A percentile compares a stretch with the other conserved stretches of the same genome.
phyloP scores from a whole-genome alignment of 768 basidiomycete genomes.

The Leccinum boreale region DNA sequence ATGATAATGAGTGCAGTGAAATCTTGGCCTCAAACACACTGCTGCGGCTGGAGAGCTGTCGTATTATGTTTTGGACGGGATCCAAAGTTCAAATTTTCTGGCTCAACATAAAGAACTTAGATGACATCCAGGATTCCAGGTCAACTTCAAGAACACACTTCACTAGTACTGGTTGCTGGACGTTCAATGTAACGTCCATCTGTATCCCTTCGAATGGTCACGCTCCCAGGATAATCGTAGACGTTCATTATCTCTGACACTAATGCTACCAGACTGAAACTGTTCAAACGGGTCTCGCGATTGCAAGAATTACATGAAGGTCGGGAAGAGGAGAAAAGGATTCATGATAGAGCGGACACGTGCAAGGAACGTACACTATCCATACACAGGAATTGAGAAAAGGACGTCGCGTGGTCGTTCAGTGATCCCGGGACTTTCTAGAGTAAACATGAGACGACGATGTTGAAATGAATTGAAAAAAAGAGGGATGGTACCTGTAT shows the following conservation, averaged over 20 bases:
- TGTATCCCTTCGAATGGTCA: too few species aligned
- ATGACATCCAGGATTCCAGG: too few species aligned
- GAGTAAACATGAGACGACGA: slow-evolving; percentile 2
- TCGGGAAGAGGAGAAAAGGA: slow-evolving; percentile 10
- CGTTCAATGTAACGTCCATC: too few species aligned
- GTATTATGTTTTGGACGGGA: too few species aligned
- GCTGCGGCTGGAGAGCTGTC: too few species aligned
- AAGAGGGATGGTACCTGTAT: slow-evolving; percentile 60
- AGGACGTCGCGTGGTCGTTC: slow-evolving; percentile 28
- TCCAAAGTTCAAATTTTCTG: too few species aligned
- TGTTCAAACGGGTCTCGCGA: slow-evolving; percentile 4
- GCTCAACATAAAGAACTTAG: too few species aligned
- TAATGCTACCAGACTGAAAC: not conserved
- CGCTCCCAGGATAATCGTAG: not conserved
- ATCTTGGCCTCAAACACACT: too few species aligned
- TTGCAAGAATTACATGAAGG: slow-evolving; percentile 7
- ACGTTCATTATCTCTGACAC: not conserved
- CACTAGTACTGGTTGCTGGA: too few species aligned
- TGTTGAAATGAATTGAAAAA: not conserved
- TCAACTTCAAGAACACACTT: too few species aligned
- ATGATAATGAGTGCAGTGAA: too few species aligned
- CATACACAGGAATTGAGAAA: slow-evolving; percentile 7
- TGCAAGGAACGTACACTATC: slow-evolving; percentile 1
- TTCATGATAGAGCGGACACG: slow-evolving; percentile 2
- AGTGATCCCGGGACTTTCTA: slow-evolving; percentile 90